Evolutionary conservation across 2,329 filamentous ascomycete genomes (phyloP).

Genomic region (Nectriaceae sp.): DNA sequence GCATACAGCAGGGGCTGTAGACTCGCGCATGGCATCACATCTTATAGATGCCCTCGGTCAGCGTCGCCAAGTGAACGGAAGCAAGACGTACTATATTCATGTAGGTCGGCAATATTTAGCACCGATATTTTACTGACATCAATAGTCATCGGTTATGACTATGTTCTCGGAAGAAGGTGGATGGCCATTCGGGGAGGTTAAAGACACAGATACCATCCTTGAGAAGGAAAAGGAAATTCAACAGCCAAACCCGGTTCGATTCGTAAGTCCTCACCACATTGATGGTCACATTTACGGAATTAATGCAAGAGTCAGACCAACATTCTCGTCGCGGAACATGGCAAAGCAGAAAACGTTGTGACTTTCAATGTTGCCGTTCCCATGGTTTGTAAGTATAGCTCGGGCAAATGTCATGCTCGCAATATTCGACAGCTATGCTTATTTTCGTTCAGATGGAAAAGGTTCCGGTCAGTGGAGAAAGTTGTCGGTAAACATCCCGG

Average conservation of each 20-base stretch:
- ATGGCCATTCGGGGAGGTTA: slow-evolving; percentile 33
- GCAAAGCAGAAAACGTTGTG: slow-evolving; percentile 29
- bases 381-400: slow-evolving; percentile 27
- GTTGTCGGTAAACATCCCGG: slow-evolving; percentile 36
- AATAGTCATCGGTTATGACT: slow-evolving; percentile 29
- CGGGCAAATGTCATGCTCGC: not conserved
- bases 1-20: slow-evolving; percentile 36
- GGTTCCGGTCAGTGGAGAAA: slow-evolving; percentile 35
- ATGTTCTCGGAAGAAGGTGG: slow-evolving; percentile 30
- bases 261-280: slow-evolving; percentile 16
- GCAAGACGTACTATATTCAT: slow-evolving; percentile 35
- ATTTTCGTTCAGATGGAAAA: slow-evolving; percentile 31
- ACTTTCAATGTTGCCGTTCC: slow-evolving; percentile 32
- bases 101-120: slow-evolving; percentile 15
- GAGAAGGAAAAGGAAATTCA: slow-evolving; percentile 31
- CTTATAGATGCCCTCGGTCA: slow-evolving; percentile 37
- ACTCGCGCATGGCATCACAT: slow-evolving; percentile 24
- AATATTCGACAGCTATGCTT: not conserved
- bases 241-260: slow-evolving; percentile 27
- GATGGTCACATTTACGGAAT: accelerated
- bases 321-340: slow-evolving; percentile 29
- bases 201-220: slow-evolving; percentile 32
- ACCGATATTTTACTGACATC: not conserved
- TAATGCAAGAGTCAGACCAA: slow-evolving; percentile 28
- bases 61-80: slow-evolving; percentile 25